These are phyloP conservation scores for Apiospora malaysiana DNA, from an alignment of 2,329 filamentous ascomycete genomes.

Conservation along the genomic window DNA sequence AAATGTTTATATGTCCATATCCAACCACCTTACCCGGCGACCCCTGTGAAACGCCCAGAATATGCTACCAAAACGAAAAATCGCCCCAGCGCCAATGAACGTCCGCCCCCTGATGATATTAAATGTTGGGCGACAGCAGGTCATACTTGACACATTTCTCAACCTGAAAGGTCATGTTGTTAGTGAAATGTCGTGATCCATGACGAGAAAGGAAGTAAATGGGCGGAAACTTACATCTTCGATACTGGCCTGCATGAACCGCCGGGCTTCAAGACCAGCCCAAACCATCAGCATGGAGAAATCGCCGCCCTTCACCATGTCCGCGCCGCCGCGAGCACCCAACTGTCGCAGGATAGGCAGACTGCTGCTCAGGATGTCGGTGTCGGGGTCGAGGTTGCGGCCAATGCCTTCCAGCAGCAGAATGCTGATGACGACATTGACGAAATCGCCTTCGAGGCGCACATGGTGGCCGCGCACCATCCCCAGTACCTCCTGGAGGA, in stretches of 20 bases:
- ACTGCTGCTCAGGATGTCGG: conserved; percentile 86
- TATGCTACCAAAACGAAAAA: neutral
- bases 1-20: neutral
- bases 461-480: conserved; percentile 96
- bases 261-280: conserved; percentile 86
- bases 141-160: conserved; percentile 93
- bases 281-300: conserved; percentile 89
- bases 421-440: conserved; percentile 97
- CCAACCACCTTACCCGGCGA: neutral
- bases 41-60: neutral
- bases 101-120: conserved; percentile 28
- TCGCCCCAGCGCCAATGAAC: neutral
- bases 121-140: conserved; percentile 86
- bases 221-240: conserved; percentile 70
- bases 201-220: neutral
- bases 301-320: conserved; percentile 74
- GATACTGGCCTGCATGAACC: conserved; percentile 87
- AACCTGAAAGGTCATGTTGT: conserved; percentile 56
- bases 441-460: conserved; percentile 93
- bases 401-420: conserved; percentile 94
- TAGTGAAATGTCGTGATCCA: conserved; percentile 20
- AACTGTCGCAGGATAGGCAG: conserved; percentile 90
- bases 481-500: conserved; percentile 84
- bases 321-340: conserved; percentile 75
- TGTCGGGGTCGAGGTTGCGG: conserved; percentile 79